A percentile compares a stretch with the other conserved stretches of the same genome.
Evolutionary conservation across 2,329 filamentous ascomycete genomes (phyloP).

Genomic region (Xylaria sp.): DNA sequence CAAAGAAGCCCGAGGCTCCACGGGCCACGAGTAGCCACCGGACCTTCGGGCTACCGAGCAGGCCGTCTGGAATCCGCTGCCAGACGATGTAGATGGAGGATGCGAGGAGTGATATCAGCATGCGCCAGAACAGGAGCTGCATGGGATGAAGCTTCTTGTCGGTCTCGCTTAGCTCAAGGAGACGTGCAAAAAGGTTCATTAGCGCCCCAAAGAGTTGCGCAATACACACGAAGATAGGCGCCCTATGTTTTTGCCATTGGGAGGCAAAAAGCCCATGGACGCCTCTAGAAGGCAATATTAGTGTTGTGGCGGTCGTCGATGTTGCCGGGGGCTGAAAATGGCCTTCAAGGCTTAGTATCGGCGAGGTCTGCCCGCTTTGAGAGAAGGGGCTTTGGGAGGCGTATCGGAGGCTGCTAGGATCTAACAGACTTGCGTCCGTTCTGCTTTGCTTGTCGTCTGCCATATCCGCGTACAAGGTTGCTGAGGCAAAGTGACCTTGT

Average conservation of each 20-base stretch:
- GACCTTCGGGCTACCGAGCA: conserved; percentile 75
- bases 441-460: conserved; percentile 21
- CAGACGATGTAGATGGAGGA: conserved; percentile 80
- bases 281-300: conserved; percentile 9
- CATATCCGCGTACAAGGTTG: not conserved
- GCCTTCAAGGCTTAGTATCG: conserved; percentile 32
- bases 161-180: conserved; percentile 70
- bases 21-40: conserved; percentile 73
- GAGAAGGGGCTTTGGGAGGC: conserved; percentile 58
- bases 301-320: conserved; percentile 20
- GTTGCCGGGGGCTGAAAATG: conserved; percentile 23
- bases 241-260: conserved; percentile 68
- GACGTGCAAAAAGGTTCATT: conserved; percentile 85
- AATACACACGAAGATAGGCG: conserved; percentile 76
- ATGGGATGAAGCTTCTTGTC: conserved; percentile 77
- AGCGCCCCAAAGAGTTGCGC: conserved; percentile 84
- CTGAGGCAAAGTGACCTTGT: not conserved
- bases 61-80: conserved; percentile 56
- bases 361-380: conserved; percentile 47
- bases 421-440: conserved; percentile 40
- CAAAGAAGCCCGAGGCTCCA: conserved; percentile 78
- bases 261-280: conserved; percentile 34
- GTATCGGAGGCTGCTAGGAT: conserved; percentile 51
- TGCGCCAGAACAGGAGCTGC: conserved; percentile 84
- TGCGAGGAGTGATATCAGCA: conserved; percentile 76